Evolutionary conservation across 345 rosid genomes (phyloP), one percentile per base, ranked within the genome.

Genomic region (Lagerstroemia speciosa): DNA sequence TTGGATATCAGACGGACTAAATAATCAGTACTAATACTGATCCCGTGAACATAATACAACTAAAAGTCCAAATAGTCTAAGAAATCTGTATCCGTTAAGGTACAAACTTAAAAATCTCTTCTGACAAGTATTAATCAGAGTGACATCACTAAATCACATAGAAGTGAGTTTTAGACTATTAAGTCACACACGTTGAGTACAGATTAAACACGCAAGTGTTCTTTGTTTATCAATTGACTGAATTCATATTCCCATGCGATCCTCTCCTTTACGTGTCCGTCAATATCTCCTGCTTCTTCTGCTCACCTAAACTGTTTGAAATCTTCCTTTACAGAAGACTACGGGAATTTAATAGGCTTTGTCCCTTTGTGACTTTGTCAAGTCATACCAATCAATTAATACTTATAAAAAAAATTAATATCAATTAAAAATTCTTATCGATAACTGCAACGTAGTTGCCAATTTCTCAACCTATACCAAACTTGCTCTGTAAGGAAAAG

Each of bases 251-350:
- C 57, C 19, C n/a, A n/a, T n/a, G n/a, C n/a, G n/a, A n/a, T 20
- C 17, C 3, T 15, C 50, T 12, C 48, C 48, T 45, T 45, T 45
- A 11, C 57, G 57, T 52, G 57, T 52, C 57, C 8, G 5, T 52
- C 24, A 52, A 52, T 26, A 6, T 52, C 8, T 52, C 57, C n/a
- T n/a, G n/a, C 24, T 15, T 8, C 27, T 11, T 52, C 57, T 3
- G 57, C 57, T 52, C 57, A n/a, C 24, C 57, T 52, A 52, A 45
- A 52, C 20, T 52, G 57, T 52, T 52, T 52, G 57, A 52, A 50
- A 50, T 20, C 11, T 50, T 50, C 5, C 3, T 8, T 50, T 50
- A 3, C 1, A 50, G 1, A 4, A 3, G 20, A 22, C 24, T 22
- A 50, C 9, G 26, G 19, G 6, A 52, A 52, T 22, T 52, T 5